Evolutionary conservation across 225 moss, liverwort and hornwort genomes (phyloP), one percentile per base, ranked within the genome.

Genomic region (Polytrichum formosum): DNA sequence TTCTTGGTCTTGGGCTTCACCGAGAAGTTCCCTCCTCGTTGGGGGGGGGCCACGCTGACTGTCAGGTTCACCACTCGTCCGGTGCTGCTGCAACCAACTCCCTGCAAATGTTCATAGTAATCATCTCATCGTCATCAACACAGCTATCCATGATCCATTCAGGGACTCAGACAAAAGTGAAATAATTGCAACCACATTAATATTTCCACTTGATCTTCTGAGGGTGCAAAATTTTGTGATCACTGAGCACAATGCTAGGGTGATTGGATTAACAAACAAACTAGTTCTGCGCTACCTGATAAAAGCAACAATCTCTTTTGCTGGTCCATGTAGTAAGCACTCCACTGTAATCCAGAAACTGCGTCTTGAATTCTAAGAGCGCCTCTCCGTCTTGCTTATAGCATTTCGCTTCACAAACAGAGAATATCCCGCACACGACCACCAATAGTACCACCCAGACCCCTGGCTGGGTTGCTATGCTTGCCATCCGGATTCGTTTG

Each of bases 1-100:
- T 64, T 18, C 64, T 64, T 26, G 64, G 28, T n/a, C 64, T 64
- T 64, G 28, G 64, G 64, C 30, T 64, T 30, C 6, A 30, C 64
- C 30, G 26, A 28, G 18, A 64, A 19, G 30, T 64, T 64, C n/a
- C 64, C 64, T 18, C 64, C 64, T 64, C 64, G 25, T 30, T 64
- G 64, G 6, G 20, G 18, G 3, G 64, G 16, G n/a, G 25, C 1
- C 30, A 20, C 64, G 13, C 16, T 18, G 18, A 64, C 64, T 2
- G 25, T 18, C 16, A 64, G 28, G 64, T 28, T 28, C 64, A 64
- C 64, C 5, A 64, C 64, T 26, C 64, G 25, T 18, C 64, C 64
- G 7, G 27, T 17, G 30, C 29, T 64, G 64, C 64, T 64, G 27
- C 64, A 64, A 64, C 18, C 31, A 1, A 30, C 64, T 7, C 64